Conservation (phyloP, 768 basidiomycete genomes). For the Bullera alba region DNA sequence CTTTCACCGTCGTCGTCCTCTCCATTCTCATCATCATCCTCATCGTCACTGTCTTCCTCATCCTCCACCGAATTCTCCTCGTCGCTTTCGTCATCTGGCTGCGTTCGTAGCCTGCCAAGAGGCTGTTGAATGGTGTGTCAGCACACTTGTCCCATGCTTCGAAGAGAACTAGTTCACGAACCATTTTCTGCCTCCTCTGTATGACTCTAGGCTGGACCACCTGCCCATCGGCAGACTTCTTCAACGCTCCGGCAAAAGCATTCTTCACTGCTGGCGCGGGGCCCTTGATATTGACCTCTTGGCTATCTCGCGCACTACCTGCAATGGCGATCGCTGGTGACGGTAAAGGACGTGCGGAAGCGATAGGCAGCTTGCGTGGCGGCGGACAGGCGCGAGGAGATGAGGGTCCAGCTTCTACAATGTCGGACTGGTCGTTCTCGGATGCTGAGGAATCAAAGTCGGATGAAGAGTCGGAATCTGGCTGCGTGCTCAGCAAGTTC, state of each 20-base stretch:
- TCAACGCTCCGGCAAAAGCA: slow-evolving; percentile 61
- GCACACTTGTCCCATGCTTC: background rate
- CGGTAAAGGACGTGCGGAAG: too few relatives aligned
- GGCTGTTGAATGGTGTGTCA: too few relatives aligned
- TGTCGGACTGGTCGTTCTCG: slow-evolving; percentile 18
- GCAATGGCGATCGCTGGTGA: too few relatives aligned
- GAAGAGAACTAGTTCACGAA: background rate
- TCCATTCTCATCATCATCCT: slow-evolving; percentile 25
- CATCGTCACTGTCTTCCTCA: slow-evolving; percentile 12
- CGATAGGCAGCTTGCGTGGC: too few relatives aligned
- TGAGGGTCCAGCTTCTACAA: background rate
- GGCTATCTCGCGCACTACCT: too few relatives aligned
- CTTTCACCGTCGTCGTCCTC: slow-evolving; percentile 15
- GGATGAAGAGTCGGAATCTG: slow-evolving; percentile 19
- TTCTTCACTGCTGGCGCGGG: background rate
- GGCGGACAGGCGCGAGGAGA: background rate
- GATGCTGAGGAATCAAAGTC: slow-evolving; percentile 35
- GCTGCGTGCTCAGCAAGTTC: slow-evolving; percentile 22
- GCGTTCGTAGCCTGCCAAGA: slow-evolving; percentile 9
- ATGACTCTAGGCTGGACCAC: slow-evolving; percentile 52
- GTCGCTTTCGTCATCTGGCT: slow-evolving; percentile 4
- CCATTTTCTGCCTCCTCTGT: slow-evolving; percentile 32
- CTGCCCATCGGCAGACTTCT: slow-evolving; percentile 60
- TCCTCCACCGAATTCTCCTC: slow-evolving; percentile 19
- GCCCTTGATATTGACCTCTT: too few relatives aligned